Evolutionary conservation across 352 stramenopile species (phyloP).

Genomic region (Phytophthora cryptogea): DNA sequence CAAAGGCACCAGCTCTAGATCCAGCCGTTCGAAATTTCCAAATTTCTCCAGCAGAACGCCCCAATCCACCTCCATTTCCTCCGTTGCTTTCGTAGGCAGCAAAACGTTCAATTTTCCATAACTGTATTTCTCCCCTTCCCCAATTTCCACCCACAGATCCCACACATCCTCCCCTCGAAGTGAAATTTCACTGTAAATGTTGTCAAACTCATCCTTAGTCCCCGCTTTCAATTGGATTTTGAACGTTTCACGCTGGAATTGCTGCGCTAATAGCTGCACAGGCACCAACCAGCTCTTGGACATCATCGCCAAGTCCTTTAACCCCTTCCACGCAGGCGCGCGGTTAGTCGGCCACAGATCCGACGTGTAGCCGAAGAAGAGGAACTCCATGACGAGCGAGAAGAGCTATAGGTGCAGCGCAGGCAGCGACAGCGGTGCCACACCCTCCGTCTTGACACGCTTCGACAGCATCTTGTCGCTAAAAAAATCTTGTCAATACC

Average conservation of each 20-base stretch:
- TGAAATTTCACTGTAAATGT: constrained; percentile 5
- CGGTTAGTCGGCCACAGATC: constrained; percentile 13
- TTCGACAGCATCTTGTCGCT: neutral
- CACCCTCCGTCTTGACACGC: neutral
- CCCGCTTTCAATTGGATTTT: constrained; percentile 4
- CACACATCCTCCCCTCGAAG: neutral
- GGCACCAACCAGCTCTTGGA: constrained; percentile 12
- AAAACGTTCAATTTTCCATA: neutral
- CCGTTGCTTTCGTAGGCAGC: neutral
- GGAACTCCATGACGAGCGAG: constrained; percentile 25
- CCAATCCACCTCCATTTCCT: constrained; percentile 27
- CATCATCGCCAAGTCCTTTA: constrained; percentile 12
- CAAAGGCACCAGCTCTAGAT: constrained; percentile 23
- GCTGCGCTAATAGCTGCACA: constrained; percentile 6
- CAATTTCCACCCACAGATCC: constrained; percentile 7
- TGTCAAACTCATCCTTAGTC: constrained; percentile 2
- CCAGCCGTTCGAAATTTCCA: constrained; percentile 16
- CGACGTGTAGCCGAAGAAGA: constrained; percentile 23
- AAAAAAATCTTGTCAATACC: neutral
- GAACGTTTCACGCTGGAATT: constrained; percentile 11
- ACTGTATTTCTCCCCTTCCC: neutral
- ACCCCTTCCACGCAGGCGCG: neutral
- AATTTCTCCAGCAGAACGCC: constrained; percentile 6
- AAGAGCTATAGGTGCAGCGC: constrained; percentile 6
- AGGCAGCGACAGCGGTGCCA: neutral